Conservation (phyloP, 441 rosid species). For the Mallotus repandus region DNA sequence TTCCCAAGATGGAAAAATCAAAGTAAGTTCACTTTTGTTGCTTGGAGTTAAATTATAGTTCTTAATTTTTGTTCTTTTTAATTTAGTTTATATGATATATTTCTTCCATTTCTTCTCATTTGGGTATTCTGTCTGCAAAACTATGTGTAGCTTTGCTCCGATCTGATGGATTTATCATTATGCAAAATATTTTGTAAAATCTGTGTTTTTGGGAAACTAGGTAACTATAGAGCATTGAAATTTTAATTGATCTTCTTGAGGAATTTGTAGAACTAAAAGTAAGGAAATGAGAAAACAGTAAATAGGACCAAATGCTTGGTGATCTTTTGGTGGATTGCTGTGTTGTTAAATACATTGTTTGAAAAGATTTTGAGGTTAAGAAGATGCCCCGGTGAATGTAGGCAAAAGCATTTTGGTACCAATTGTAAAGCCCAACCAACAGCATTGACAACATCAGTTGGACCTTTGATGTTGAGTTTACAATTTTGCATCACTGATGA, state of each 20-base stretch:
- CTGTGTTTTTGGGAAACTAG: neutral
- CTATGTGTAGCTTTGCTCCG: neutral
- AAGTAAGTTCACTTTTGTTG: slow-evolving; percentile 44
- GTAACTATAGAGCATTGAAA: neutral
- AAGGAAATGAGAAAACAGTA: neutral
- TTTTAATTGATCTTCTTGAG: neutral
- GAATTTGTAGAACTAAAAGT: neutral
- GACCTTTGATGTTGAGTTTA: neutral
- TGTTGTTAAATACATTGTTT: neutral
- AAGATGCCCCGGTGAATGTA: neutral
- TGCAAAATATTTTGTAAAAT: neutral
- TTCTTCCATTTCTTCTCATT: no score
- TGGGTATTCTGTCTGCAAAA: neutral
- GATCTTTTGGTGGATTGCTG: neutral
- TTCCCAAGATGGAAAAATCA: slow-evolving; percentile 95
- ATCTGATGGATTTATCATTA: neutral
- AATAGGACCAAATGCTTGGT: neutral
- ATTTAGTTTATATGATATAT: neutral
- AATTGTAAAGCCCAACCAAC: neutral
- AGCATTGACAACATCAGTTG: neutral
- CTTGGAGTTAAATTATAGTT: slow-evolving; percentile 18
- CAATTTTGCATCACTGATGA: neutral
- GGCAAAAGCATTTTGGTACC: neutral
- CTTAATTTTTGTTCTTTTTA: slow-evolving; percentile 3
- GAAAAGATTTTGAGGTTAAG: neutral